Percentiles rank a stretch among this genome's conserved stretches.
These are phyloP conservation scores for Hermanozyma aechmeae DNA, from an alignment of 805 yeast species.

Conservation along the genomic window DNA sequence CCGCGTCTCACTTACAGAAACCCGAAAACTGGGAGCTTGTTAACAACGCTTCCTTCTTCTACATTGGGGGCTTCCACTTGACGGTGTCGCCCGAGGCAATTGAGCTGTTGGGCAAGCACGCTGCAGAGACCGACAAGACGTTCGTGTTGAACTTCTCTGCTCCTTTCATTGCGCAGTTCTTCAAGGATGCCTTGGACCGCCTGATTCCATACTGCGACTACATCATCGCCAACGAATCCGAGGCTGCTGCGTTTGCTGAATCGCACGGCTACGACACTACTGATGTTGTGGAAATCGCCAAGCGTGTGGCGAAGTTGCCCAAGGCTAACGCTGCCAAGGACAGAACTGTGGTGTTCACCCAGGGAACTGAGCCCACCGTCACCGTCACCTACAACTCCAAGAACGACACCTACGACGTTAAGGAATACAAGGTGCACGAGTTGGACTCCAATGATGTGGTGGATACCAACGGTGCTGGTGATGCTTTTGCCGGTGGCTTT, in stretches of 20 bases:
- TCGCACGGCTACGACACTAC: conserved; percentile 51
- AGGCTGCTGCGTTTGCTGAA: conserved; percentile 91
- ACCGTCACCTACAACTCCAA: conserved; percentile 51
- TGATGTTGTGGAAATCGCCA: conserved; percentile 72
- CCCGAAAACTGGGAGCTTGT: conserved; percentile 87
- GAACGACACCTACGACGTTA: conserved; percentile 36
- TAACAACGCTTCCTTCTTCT: conserved; percentile 70
- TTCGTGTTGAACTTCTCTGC: conserved; percentile 87
- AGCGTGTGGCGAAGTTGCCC: conserved; percentile 69
- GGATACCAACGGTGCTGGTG: conserved; percentile 99
- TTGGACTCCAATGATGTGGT: conserved; percentile 58
- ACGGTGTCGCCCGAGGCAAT: conserved; percentile 97
- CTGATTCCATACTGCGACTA: conserved; percentile 81
- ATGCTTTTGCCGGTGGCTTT: conserved; percentile 96
- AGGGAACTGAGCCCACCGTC: conserved; percentile 88
- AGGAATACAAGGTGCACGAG: conserved; percentile 60
- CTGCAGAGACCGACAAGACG: conserved; percentile 70
- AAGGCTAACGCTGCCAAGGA: conserved; percentile 58
- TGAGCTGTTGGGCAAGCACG: conserved; percentile 81
- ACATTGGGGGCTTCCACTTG: conserved; percentile 98
- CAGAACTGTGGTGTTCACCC: conserved; percentile 90
- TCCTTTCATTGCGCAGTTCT: conserved; percentile 92
- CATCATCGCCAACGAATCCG: conserved; percentile 93
- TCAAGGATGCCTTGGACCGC: conserved; percentile 80
- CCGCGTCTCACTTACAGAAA: conserved; percentile 74